Evolutionary conservation across 345 rosid species (phyloP).

Genomic region (Anastatica hierochuntica): DNA sequence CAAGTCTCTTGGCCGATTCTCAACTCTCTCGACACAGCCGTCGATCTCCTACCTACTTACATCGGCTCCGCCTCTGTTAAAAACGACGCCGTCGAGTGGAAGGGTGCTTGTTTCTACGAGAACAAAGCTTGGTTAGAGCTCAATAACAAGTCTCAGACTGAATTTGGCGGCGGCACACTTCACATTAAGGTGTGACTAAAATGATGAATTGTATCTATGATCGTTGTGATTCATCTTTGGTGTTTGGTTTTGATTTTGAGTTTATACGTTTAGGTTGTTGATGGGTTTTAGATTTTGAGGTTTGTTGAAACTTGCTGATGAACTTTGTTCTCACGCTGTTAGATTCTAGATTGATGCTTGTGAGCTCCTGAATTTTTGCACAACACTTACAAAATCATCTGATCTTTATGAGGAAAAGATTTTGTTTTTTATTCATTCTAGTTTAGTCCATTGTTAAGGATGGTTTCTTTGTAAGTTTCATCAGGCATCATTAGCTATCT

Average conservation of each 20-base stretch:
- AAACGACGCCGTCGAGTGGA: conserved; percentile 49
- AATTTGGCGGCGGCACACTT: conserved; percentile 89
- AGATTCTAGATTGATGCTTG: too few relatives aligned
- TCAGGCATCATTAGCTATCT: neutral
- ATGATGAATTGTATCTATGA: neutral
- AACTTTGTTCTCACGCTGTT: neutral
- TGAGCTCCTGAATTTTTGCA: too few relatives aligned
- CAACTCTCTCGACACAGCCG: conserved; percentile 44
- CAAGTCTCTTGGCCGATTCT: conserved; percentile 79
- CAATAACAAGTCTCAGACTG: conserved; percentile 61
- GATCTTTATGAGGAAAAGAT: neutral
- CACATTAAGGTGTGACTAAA: conserved; percentile 69
- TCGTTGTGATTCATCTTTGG: neutral
- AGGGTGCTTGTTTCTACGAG: conserved; percentile 83
- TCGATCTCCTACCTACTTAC: conserved; percentile 71
- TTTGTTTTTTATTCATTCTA: neutral
- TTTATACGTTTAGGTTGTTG: too few relatives aligned
- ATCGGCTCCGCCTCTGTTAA: conserved; percentile 66
- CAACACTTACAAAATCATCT: too few relatives aligned
- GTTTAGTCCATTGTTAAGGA: neutral
- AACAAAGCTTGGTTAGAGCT: conserved; percentile 86
- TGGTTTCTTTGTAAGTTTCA: conserved; percentile 2
- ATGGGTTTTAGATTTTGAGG: neutral
- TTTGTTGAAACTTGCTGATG: conserved; percentile 1
- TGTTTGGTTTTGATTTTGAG: neutral